Evolutionary conservation across 805 yeast species (phyloP).

Genomic region (Saturnispora quitensis): DNA sequence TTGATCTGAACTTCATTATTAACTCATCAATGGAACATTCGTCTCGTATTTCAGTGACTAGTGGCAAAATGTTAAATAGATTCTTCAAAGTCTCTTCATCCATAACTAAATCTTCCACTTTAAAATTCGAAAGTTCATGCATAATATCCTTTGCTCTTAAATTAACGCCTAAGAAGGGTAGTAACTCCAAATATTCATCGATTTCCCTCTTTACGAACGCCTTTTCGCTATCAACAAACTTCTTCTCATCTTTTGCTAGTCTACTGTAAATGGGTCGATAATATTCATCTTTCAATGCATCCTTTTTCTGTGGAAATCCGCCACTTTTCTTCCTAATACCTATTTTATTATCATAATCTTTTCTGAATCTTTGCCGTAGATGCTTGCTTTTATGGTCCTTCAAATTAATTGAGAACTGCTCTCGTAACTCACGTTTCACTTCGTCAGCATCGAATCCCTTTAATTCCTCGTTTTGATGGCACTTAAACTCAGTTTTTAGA

Average conservation of each 20-base stretch:
- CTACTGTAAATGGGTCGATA: conserved; percentile 43
- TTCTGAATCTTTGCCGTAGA: not conserved
- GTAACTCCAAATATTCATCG: conserved; percentile 41
- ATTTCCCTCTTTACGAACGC: conserved; percentile 46
- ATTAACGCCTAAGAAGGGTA: conserved; percentile 27
- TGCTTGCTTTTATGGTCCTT: conserved; percentile 12
- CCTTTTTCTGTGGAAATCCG: conserved; percentile 15
- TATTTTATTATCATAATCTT: not conserved
- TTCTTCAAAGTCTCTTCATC: conserved; percentile 9
- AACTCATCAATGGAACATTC: conserved; percentile 41
- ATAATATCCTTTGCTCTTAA: conserved; percentile 11
- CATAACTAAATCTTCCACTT: conserved; percentile 8
- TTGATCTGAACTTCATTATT: conserved; percentile 39
- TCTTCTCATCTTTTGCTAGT: conserved; percentile 56
- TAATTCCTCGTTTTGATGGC: conserved; percentile 15
- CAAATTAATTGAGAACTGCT: conserved; percentile 14
- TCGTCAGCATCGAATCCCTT: conserved; percentile 7
- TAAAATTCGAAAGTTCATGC: conserved; percentile 3
- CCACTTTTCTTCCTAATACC: not conserved
- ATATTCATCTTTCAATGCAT: conserved; percentile 39
- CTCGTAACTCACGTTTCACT: not conserved
- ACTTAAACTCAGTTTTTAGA: conserved; percentile 3
- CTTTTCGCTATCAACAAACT: conserved; percentile 47
- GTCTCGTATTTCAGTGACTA: conserved; percentile 42
- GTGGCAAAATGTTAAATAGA: conserved; percentile 8